Conservation (phyloP, 2,329 filamentous ascomycete species). For the Metarhizium robertsii region DNA sequence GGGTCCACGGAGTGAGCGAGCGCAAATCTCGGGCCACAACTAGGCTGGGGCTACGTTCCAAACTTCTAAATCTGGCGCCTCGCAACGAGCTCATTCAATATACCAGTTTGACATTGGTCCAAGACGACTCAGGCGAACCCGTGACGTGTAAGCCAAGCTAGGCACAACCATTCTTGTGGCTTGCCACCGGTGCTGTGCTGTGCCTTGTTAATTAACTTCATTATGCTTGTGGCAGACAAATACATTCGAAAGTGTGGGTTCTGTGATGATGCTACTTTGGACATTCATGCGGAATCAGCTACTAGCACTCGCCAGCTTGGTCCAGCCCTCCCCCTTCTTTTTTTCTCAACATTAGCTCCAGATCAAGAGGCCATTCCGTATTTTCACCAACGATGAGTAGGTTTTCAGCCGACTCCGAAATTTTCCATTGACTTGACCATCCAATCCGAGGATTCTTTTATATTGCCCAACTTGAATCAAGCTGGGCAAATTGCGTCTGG, state of each 20-base stretch:
- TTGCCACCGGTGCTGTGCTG: not conserved
- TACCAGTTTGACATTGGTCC: too few relatives aligned
- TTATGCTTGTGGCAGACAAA: not conserved
- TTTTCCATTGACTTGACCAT: too few relatives aligned
- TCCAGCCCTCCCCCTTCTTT: too few relatives aligned
- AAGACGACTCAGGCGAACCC: not conserved
- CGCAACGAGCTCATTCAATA: too few relatives aligned
- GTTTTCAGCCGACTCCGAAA: too few relatives aligned
- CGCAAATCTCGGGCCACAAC: conserved; percentile 2
- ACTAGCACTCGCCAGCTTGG: not conserved
- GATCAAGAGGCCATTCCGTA: too few relatives aligned
- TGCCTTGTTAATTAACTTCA: not conserved
- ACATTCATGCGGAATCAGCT: not conserved
- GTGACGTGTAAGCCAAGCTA: conserved; percentile 2
- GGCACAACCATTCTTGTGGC: not conserved
- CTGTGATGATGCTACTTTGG: not conserved
- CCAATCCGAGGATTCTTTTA: too few relatives aligned
- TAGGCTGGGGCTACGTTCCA: conserved; percentile 1
- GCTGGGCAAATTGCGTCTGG: too few relatives aligned
- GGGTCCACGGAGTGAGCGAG: conserved; percentile 1
- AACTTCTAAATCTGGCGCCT: not conserved
- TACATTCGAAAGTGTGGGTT: not conserved
- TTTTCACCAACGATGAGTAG: too few relatives aligned
- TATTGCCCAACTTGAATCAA: too few relatives aligned
- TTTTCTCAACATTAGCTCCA: too few relatives aligned